phyloP scores from a whole-genome alignment of 306 rosid species.

The Cicer cuneatum region DNA sequence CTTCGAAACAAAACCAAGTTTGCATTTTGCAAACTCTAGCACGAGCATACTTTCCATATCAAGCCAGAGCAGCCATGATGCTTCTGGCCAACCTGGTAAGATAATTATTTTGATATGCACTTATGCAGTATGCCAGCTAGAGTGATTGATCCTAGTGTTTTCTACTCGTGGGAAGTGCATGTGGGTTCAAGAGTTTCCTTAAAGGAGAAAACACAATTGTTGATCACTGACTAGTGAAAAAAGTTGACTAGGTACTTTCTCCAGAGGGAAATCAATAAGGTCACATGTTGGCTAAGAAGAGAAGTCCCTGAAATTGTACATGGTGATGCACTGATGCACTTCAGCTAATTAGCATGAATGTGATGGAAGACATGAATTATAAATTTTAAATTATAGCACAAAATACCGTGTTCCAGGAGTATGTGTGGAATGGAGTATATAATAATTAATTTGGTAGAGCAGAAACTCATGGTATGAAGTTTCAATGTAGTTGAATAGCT shows the following conservation, averaged over 20 bases:
- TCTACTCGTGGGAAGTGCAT: slow-evolving; percentile 39
- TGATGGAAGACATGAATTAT: slow-evolving; percentile 32
- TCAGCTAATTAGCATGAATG: slow-evolving; percentile 35
- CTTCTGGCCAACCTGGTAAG: slow-evolving; percentile 39
- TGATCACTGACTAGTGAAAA: slow-evolving; percentile 22
- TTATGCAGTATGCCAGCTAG: slow-evolving; percentile 44
- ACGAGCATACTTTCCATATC: slow-evolving; percentile 38
- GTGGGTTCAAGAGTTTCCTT: slow-evolving; percentile 44
- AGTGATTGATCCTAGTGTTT: slow-evolving; percentile 41
- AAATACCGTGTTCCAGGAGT: slow-evolving; percentile 27
- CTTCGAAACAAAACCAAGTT: slow-evolving; percentile 9
- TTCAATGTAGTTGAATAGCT: slow-evolving; percentile 21
- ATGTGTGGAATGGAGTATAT: slow-evolving; percentile 10
- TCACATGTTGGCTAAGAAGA: slow-evolving; percentile 37
- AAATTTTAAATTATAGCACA: slow-evolving; percentile 35
- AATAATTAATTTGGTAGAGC: slow-evolving; percentile 18
- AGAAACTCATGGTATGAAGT: slow-evolving; percentile 15
- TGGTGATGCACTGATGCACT: slow-evolving; percentile 31
- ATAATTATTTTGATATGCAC: slow-evolving; percentile 39
- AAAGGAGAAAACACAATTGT: slow-evolving; percentile 30
- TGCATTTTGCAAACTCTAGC: neutral
- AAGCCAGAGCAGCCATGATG: slow-evolving; percentile 45
- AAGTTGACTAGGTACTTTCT: slow-evolving; percentile 37
- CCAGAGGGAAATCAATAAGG: slow-evolving; percentile 42
- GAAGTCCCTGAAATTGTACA: slow-evolving; percentile 40